phyloP scores from a whole-genome alignment of 2,329 filamentous ascomycete species.

The Aureobasidium subglaciale region DNA sequence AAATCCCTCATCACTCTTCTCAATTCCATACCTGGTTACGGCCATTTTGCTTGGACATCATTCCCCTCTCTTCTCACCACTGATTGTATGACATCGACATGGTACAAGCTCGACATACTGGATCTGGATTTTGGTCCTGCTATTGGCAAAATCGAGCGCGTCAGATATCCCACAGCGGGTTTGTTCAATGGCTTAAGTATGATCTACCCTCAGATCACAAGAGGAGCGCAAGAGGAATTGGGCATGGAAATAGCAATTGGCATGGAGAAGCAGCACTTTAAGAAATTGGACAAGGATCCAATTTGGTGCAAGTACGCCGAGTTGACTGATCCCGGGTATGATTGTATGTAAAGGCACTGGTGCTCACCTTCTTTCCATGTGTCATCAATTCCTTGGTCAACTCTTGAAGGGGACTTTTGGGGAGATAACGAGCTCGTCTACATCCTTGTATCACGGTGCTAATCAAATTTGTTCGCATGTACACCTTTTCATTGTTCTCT shows the following conservation, averaged over 20 bases:
- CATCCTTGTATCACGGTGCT: too few species aligned
- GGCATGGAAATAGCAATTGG: slow-evolving; percentile 4
- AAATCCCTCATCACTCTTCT: neutral
- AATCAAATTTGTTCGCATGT: too few species aligned
- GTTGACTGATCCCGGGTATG: slow-evolving; percentile 1
- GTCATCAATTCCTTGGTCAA: too few species aligned
- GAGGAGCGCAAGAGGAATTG: neutral
- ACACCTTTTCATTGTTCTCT: too few species aligned
- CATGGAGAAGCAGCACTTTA: neutral
- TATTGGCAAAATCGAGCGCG: neutral
- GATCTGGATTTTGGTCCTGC: neutral
- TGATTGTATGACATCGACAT: neutral
- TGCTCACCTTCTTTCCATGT: too few species aligned
- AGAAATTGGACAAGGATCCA: neutral
- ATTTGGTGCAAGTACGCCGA: slow-evolving; percentile 3
- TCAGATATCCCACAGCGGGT: neutral
- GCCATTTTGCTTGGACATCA: neutral
- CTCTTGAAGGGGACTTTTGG: too few species aligned
- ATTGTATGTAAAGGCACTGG: slow-evolving; percentile 29
- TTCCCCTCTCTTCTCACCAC: neutral
- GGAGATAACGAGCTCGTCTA: too few species aligned
- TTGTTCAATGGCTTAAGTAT: neutral
- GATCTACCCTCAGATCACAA: slow-evolving; percentile 1
- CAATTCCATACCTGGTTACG: neutral
- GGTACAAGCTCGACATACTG: slow-evolving; percentile 4